A percentile compares a stretch with the other conserved stretches of the same genome.
Conservation (phyloP, 139 green algal species). For the Tetraselmis chui region DNA sequence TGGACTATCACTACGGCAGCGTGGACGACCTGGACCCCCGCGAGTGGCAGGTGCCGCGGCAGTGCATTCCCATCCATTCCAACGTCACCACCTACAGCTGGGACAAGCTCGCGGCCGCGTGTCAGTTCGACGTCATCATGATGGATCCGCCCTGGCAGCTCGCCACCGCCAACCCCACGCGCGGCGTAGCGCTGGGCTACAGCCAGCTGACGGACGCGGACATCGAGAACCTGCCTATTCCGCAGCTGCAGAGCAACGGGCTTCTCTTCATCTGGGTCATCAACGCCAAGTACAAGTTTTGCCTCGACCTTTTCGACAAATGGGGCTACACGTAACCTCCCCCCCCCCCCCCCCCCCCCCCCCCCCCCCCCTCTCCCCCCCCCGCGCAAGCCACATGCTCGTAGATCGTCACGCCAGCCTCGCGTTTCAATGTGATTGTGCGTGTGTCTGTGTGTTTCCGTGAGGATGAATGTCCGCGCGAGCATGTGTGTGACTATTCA, state of each 20-base stretch:
- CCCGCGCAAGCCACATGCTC: no score
- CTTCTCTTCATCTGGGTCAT: slow-evolving; percentile 94
- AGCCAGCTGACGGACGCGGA: slow-evolving; percentile 76
- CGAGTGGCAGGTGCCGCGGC: slow-evolving; percentile 79
- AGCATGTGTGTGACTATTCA: no score
- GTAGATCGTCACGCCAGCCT: no score
- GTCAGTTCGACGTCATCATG: slow-evolving; percentile 77
- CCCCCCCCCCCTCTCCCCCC: no score
- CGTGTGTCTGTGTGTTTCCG: neutral
- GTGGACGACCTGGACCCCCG: slow-evolving; percentile 70
- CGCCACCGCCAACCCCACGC: slow-evolving; percentile 86
- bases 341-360: no score
- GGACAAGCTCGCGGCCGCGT: slow-evolving; percentile 36
- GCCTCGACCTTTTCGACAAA: slow-evolving; percentile 76
- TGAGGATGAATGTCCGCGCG: no score
- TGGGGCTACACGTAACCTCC: slow-evolving; percentile 77
- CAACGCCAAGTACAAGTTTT: slow-evolving; percentile 91
- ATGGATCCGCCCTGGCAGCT: slow-evolving; percentile 95
- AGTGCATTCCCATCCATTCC: slow-evolving; percentile 85
- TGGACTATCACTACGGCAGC: slow-evolving; percentile 43
- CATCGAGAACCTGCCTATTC: slow-evolving; percentile 75
- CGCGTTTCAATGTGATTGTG: no score
- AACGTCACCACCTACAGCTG: slow-evolving; percentile 90
- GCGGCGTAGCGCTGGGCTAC: slow-evolving; percentile 86
- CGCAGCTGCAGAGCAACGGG: slow-evolving; percentile 63